Evolutionary conservation across 2,329 filamentous ascomycete species (phyloP).

Genomic region (Bipolaris bicolor): DNA sequence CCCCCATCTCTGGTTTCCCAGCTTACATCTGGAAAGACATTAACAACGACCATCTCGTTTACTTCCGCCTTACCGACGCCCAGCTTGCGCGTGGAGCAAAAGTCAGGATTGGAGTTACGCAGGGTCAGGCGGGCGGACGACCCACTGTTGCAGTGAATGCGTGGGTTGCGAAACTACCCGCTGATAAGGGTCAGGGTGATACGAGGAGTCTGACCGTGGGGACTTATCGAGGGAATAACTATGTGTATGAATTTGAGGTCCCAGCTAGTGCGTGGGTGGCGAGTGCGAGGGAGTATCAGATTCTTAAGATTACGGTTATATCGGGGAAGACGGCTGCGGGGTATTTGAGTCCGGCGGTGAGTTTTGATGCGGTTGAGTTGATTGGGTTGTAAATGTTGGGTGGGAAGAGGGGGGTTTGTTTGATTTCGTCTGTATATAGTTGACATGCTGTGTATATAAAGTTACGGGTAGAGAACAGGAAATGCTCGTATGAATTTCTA

Average conservation of each 20-base stretch:
- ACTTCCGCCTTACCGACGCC: constrained; percentile 42
- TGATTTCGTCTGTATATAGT: background rate
- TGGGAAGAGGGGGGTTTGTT: too few relatives aligned
- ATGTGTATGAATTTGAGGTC: constrained; percentile 30
- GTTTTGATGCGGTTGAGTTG: constrained; percentile 31
- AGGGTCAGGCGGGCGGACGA: constrained; percentile 27
- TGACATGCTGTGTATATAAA: too few relatives aligned
- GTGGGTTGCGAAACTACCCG: constrained; percentile 22
- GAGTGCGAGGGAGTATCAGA: constrained; percentile 26
- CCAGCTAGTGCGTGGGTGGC: constrained; percentile 31
- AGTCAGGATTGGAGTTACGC: constrained; percentile 31
- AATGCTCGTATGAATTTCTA: too few relatives aligned
- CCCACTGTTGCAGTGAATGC: constrained; percentile 25
- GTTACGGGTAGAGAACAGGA: too few relatives aligned
- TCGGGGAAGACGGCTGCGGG: constrained; percentile 28
- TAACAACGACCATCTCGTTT: constrained; percentile 52
- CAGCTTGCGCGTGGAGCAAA: constrained; percentile 31
- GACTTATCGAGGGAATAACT: constrained; percentile 34
- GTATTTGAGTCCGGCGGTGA: constrained; percentile 30
- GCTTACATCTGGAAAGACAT: constrained; percentile 54
- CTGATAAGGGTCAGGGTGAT: constrained; percentile 28
- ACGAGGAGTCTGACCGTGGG: constrained; percentile 30
- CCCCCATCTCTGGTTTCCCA: constrained; percentile 37
- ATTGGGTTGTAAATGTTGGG: constrained; percentile 6
- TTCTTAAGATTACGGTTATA: constrained; percentile 27